These are phyloP conservation scores for Ganoderma sinense DNA, from an alignment of 1,284 basidiomycete genomes.

Conservation along the genomic window DNA sequence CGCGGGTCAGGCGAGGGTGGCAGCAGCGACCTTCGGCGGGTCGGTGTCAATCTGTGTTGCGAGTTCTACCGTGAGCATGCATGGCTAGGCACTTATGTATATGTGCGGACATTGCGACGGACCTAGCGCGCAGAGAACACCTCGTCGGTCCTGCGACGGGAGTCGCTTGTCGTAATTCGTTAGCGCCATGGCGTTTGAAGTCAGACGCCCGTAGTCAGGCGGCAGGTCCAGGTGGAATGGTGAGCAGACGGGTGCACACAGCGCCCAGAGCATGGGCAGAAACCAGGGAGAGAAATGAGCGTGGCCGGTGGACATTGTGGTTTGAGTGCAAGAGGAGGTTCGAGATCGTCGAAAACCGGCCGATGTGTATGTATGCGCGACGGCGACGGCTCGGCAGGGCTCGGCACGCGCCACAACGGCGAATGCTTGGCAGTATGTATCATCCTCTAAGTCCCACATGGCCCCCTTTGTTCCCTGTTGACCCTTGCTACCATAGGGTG, in stretches of 20 bases:
- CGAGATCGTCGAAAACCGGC: neutral
- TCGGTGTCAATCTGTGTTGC: neutral
- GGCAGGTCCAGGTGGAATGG: neutral
- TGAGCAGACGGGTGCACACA: neutral
- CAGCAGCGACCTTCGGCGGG: neutral
- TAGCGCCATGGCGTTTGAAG: neutral
- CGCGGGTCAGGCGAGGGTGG: neutral
- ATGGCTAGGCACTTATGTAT: neutral
- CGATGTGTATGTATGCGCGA: neutral
- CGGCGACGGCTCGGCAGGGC: conserved; percentile 1
- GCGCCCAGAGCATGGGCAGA: neutral
- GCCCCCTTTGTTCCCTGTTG: neutral
- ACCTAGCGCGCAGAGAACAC: neutral
- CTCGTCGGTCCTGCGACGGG: neutral
- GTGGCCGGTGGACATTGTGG: neutral
- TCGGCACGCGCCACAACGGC: conserved; percentile 6
- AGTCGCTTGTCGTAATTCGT: neutral
- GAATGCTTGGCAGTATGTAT: neutral
- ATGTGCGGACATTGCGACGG: neutral
- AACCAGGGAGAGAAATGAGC: neutral
- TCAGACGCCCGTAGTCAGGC: neutral
- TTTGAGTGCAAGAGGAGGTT: neutral
- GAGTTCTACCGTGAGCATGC: neutral
- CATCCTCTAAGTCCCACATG: neutral
- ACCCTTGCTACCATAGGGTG: neutral